Conservation (phyloP, 2,329 filamentous ascomycete genomes). For the Raffaelea arxii region DNA sequence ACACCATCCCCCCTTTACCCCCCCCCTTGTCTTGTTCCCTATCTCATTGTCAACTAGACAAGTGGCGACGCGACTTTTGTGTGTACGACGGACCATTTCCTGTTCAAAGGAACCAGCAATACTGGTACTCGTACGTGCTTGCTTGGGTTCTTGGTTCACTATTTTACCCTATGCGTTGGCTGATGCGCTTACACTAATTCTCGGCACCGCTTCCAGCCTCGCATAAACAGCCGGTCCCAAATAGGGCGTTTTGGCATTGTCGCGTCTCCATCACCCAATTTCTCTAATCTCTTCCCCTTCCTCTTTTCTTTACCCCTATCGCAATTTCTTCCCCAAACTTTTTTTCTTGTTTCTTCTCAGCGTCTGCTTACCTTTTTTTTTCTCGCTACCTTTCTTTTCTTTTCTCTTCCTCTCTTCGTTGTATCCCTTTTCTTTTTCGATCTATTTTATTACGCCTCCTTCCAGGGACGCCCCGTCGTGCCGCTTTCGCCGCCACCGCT, state of each 20-base stretch:
- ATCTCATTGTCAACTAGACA: too few relatives aligned
- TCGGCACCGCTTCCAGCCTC: conserved; percentile 8
- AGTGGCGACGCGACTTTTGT: too few relatives aligned
- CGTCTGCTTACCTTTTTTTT: neutral
- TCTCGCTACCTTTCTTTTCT: neutral
- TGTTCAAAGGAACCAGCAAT: too few relatives aligned
- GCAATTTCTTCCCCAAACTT: too few relatives aligned
- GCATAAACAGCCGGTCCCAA: conserved; percentile 10
- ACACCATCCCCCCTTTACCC: too few relatives aligned
- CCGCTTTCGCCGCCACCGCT: neutral
- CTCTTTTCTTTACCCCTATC: neutral
- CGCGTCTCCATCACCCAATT: conserved; percentile 3
- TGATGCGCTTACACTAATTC: neutral
- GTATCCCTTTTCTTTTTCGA: neutral
- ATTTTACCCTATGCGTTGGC: neutral
- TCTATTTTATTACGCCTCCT: neutral
- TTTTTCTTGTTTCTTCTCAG: neutral
- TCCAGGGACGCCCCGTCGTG: neutral
- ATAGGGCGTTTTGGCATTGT: conserved; percentile 10
- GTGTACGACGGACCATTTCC: too few relatives aligned
- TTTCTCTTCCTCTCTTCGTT: neutral
- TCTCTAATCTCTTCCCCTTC: neutral
- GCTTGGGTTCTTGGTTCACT: too few relatives aligned
- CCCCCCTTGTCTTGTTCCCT: too few relatives aligned
- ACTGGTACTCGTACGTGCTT: too few relatives aligned